Percentiles rank a stretch among this genome's conserved stretches.
Conservation (phyloP, 805 yeast genomes). For the Huiozyma sinensis region DNA sequence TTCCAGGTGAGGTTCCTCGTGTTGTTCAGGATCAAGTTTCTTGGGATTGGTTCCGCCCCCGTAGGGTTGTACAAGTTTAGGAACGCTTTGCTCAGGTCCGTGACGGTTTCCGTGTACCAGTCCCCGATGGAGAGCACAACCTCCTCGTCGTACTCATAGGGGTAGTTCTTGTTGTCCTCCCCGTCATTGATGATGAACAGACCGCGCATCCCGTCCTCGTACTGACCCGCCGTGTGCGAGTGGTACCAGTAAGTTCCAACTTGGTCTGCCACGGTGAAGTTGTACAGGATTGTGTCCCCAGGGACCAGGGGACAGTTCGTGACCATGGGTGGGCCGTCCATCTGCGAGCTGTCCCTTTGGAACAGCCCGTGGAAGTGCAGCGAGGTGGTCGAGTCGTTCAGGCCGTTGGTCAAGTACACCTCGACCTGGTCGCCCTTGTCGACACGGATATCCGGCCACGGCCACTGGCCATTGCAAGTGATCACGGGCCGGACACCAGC, state of each 20-base stretch:
- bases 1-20: slow-evolving; percentile 65
- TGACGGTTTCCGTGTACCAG: slow-evolving; percentile 68
- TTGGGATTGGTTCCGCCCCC: slow-evolving; percentile 97
- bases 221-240: slow-evolving; percentile 82
- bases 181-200: slow-evolving; percentile 65
- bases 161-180: slow-evolving; percentile 37
- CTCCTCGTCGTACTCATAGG: slow-evolving; percentile 76
- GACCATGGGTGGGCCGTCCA: slow-evolving; percentile 88
- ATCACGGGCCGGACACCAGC: slow-evolving; percentile 31
- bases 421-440: slow-evolving; percentile 70
- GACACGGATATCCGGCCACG: slow-evolving; percentile 77
- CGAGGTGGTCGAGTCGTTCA: slow-evolving; percentile 53
- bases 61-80: slow-evolving; percentile 77
- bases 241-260: slow-evolving; percentile 96
- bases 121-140: slow-evolving; percentile 58
- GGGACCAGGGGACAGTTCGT: slow-evolving; percentile 91
- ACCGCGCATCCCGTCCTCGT: slow-evolving; percentile 89
- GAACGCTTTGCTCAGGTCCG: slow-evolving; percentile 43
- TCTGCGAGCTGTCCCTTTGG: slow-evolving; percentile 53
- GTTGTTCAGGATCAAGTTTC: slow-evolving; percentile 67
- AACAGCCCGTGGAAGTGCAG: slow-evolving; percentile 93
- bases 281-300: slow-evolving; percentile 62
- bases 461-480: slow-evolving; percentile 46
- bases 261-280: slow-evolving; percentile 75
- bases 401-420: slow-evolving; percentile 65